These are phyloP conservation scores for Rhodofomes roseus DNA, from an alignment of 1,284 basidiomycete species.

Conservation along the genomic window DNA sequence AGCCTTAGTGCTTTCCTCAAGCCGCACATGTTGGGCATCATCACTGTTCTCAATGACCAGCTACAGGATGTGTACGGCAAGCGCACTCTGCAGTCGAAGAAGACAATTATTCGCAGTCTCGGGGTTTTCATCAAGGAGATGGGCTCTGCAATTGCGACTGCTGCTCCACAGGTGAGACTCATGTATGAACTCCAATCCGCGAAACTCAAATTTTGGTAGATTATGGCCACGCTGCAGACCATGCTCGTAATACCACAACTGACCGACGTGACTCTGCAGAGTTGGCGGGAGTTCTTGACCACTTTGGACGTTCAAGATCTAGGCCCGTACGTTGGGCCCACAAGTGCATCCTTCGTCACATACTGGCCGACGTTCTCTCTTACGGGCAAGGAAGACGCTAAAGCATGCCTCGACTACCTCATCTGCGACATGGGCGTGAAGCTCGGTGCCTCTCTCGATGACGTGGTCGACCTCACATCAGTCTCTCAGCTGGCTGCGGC, in stretches of 20 bases:
- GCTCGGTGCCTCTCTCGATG: slow-evolving; percentile 61
- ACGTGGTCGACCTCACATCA: slow-evolving; percentile 74
- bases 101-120: slow-evolving; percentile 76
- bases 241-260: slow-evolving; percentile 74
- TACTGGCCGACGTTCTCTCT: slow-evolving; percentile 71
- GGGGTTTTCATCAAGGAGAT: slow-evolving; percentile 73
- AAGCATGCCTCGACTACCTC: slow-evolving; percentile 65
- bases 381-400: slow-evolving; percentile 52
- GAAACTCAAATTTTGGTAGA: slow-evolving; percentile 41
- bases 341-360: slow-evolving; percentile 81
- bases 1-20: slow-evolving; percentile 56
- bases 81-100: slow-evolving; percentile 62
- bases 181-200: neutral
- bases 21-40: slow-evolving; percentile 76
- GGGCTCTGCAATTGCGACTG: slow-evolving; percentile 67
- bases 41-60: slow-evolving; percentile 79
- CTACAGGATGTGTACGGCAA: slow-evolving; percentile 80
- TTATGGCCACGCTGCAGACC: slow-evolving; percentile 96
- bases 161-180: slow-evolving; percentile 78
- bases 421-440: slow-evolving; percentile 60
- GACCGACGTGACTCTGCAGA: slow-evolving; percentile 74
- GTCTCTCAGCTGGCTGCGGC: slow-evolving; percentile 65
- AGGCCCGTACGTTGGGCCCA: slow-evolving; percentile 84
- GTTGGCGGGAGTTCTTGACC: slow-evolving; percentile 80
- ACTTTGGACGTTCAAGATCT: slow-evolving; percentile 72